Evolutionary conservation across 2,329 filamentous ascomycete genomes (phyloP), one percentile per base, ranked within the genome.

Genomic region (Sclerotiophoma versabilis): DNA sequence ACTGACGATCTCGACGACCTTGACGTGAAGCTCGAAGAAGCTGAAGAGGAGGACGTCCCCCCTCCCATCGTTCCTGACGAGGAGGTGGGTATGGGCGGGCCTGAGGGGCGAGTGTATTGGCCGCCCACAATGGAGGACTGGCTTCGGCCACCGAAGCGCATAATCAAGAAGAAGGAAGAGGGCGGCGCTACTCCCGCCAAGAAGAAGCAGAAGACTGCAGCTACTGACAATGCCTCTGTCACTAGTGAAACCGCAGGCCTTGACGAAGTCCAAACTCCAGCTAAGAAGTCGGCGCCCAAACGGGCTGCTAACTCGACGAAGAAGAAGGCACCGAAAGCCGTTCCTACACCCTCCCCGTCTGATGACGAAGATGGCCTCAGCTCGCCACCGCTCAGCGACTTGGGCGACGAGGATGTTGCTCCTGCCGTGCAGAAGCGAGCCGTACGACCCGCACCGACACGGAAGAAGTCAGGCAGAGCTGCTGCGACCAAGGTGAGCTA

Each of bases 61-160:
- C 69, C 71, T 5, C 66, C 72, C 5, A 47, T 79, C 6, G 76
- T 95, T 0, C 79, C 82, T 0, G 82, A 87, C 0, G 84, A 89
- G 5, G 90, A 96, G 15, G 79, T 95, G 11, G 87, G 86, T 2
- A 96, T 97, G 93, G 93, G 93, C 32, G 93, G 93, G 0, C 85
- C 88, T 0, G 82, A 93, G 22, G 81, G 87, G 42, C 81, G 93
- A 34, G 93, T 97, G 0, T 97, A 96, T 71, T 97, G 93, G 93
- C 93, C 92, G 0, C 81, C 86, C 1, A 91, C 91, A 0, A 92
- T 92, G 86, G 93, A 96, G 71, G 90, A 96, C 58, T 97, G 92
- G 92, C 77, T 97, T 19, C 83, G 87, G 49, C 92, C 92, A 0
- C 87, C 84, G 74, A 97, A 96, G 78, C 83, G 86, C 51, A 83